Evolutionary conservation across 139 green algal genomes (phyloP).

Genomic region (Bryopsis sp.): DNA sequence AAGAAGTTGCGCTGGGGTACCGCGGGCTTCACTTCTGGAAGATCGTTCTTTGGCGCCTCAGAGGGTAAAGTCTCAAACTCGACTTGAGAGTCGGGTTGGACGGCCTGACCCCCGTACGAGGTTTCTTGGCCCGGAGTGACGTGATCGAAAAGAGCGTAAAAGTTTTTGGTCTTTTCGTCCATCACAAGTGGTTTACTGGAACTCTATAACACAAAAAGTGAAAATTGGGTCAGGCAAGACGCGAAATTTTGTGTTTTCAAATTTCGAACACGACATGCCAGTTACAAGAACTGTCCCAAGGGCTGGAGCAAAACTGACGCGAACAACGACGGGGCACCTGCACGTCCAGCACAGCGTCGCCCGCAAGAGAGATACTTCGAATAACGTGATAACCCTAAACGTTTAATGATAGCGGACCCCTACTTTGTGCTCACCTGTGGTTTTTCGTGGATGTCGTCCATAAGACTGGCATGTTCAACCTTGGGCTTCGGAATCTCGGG

Average conservation of each 20-base stretch:
- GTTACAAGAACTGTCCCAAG: background rate
- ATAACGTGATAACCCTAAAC: background rate
- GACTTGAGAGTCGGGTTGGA: slow-evolving; percentile 5
- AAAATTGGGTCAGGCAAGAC: background rate
- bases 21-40: slow-evolving; percentile 8
- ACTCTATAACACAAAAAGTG: background rate
- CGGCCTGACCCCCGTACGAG: slow-evolving; percentile 1
- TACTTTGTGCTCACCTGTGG: background rate
- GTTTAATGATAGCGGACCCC: background rate
- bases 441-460: background rate
- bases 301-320: background rate
- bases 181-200: background rate
- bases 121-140: background rate
- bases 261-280: too few relatives aligned
- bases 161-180: slow-evolving; percentile 13
- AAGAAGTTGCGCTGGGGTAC: slow-evolving; percentile 9
- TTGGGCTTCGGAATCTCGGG: background rate
- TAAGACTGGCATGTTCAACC: slow-evolving; percentile 6
- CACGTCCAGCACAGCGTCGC: too few relatives aligned
- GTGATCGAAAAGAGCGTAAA: slow-evolving; percentile 11
- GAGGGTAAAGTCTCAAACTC: background rate
- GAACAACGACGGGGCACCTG: background rate
- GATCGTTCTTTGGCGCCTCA: background rate
- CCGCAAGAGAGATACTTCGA: background rate
- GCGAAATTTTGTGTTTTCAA: too few relatives aligned